phyloP scores from a whole-genome alignment of 768 basidiomycete species.

The Rhizopogon vulgaris region DNA sequence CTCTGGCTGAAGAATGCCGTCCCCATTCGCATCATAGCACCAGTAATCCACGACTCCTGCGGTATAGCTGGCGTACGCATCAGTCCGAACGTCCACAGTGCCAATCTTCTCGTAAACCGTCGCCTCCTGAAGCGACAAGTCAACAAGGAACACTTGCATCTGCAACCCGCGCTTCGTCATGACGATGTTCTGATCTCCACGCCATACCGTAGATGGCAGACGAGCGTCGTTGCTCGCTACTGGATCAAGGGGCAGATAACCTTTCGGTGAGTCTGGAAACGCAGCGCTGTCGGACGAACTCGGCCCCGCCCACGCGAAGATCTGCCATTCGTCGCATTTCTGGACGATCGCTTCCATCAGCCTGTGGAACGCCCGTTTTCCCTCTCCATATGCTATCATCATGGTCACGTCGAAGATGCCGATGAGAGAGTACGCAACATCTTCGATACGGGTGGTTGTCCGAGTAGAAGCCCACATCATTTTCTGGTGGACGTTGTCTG shows the following conservation, averaged over 20 bases:
- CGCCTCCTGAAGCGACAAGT: slow-evolving; percentile 13
- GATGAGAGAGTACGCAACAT: slow-evolving; percentile 20
- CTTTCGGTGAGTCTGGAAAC: slow-evolving; percentile 24
- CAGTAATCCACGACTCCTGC: slow-evolving; percentile 25
- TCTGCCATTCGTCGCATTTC: slow-evolving; percentile 25
- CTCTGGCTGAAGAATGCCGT: slow-evolving; percentile 14
- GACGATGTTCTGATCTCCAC: slow-evolving; percentile 21
- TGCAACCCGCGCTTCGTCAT: slow-evolving; percentile 29
- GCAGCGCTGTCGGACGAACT: slow-evolving; percentile 22
- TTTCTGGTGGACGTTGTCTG: slow-evolving; percentile 18
- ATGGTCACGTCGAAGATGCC: slow-evolving; percentile 29
- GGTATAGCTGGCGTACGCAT: slow-evolving; percentile 16
- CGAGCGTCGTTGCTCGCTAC: background rate
- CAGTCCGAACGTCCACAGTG: background rate
- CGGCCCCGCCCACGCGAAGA: slow-evolving; percentile 25
- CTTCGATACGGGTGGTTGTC: slow-evolving; percentile 27
- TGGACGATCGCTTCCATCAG: slow-evolving; percentile 24
- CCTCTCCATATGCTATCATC: slow-evolving; percentile 29
- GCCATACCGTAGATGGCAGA: slow-evolving; percentile 6
- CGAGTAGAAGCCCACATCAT: slow-evolving; percentile 28
- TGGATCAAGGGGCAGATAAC: slow-evolving; percentile 18
- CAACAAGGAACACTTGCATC: slow-evolving; percentile 16
- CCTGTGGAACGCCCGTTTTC: slow-evolving; percentile 21
- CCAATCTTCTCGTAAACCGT: slow-evolving; percentile 13
- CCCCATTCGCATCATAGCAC: slow-evolving; percentile 24